Evolutionary conservation across 495 filamentous ascomycete genomes (phyloP), one percentile per base, ranked within the genome.

Genomic region (Penicillium lagena): DNA sequence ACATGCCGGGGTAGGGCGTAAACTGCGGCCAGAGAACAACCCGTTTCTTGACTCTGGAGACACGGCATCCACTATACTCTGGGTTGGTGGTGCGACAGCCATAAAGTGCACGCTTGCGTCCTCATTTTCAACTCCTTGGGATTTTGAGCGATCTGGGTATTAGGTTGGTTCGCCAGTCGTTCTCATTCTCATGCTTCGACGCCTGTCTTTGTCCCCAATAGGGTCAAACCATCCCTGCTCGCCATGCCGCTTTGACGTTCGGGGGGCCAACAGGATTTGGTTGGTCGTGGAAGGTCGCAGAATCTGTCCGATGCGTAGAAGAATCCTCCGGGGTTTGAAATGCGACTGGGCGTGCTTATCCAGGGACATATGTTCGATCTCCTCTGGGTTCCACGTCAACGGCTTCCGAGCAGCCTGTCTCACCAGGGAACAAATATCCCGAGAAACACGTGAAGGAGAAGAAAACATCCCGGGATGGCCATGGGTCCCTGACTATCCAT

Each of bases 351-450:
- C 22, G 6, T 22, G 2, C 22, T 22, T 22, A 31, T n/a, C n/a
- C 9, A 17, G 10, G 33, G 7, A 38, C 28, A 9, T 15, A 15
- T 34, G 42, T 17, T 35, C 22, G 35, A 29, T 46, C 45, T 47
- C 39, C 33, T 29, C 29, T 43, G 36, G 15, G 52, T 50, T 53
- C 29, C 56, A 53, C 52, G 1, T 51, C 42, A 59, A 56, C 56
- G 52, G 49, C 30, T 48, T 49, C 34, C 36, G 40, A 47, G 51
- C 42, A 34, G 35, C 37, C 38, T 50, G 33, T 37, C 33, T 43
- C 22, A 22, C 22, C 4, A 4, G 22, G 2, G 22, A 6, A 22
- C 22, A 22, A 22, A 22, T 22, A 22, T 22, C 22, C 22, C 22
- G 22, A 22, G 22, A 22, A 22, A 22, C 22, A 22, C 22, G 22